These are phyloP conservation scores for Vitis hybrid DNA, from an alignment of 177 flowering plant species.

Conservation along the genomic window DNA sequence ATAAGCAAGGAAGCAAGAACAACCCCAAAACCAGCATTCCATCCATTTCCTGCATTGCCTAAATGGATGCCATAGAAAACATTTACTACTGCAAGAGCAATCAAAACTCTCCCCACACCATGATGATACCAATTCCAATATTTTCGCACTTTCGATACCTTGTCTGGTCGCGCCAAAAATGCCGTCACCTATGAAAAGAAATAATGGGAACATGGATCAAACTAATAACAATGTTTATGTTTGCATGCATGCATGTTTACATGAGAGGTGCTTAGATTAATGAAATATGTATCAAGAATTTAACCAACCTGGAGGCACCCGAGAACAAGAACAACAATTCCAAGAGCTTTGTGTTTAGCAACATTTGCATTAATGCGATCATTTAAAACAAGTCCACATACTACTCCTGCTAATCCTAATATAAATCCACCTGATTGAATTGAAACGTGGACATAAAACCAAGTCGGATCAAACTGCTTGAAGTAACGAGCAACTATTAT, in stretches of 20 bases:
- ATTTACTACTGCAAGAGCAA: constrained; percentile 44
- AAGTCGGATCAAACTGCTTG: constrained; percentile 56
- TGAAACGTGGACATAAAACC: constrained; percentile 61
- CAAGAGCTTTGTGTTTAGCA: constrained; percentile 46
- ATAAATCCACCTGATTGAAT: constrained; percentile 46
- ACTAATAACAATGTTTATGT: not conserved
- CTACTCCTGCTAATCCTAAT: constrained; percentile 39
- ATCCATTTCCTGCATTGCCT: constrained; percentile 37
- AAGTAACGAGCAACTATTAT: constrained; percentile 48
- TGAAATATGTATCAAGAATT: not conserved
- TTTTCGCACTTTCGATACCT: constrained; percentile 48
- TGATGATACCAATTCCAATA: constrained; percentile 82
- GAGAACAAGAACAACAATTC: constrained; percentile 42
- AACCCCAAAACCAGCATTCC: constrained; percentile 59
- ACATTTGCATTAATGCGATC: constrained; percentile 31
- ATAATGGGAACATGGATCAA: not conserved
- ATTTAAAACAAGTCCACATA: constrained; percentile 45
- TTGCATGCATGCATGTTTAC: not conserved
- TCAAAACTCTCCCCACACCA: constrained; percentile 42
- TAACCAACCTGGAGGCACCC: constrained; percentile 60
- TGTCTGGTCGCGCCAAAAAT: constrained; percentile 49
- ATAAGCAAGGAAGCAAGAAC: constrained; percentile 32
- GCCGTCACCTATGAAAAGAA: constrained; percentile 46
- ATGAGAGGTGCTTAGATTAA: not conserved
- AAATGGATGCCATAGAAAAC: constrained; percentile 70